Conservation (phyloP, 2,329 filamentous ascomycete genomes). For the Fusarium mangiferae region DNA sequence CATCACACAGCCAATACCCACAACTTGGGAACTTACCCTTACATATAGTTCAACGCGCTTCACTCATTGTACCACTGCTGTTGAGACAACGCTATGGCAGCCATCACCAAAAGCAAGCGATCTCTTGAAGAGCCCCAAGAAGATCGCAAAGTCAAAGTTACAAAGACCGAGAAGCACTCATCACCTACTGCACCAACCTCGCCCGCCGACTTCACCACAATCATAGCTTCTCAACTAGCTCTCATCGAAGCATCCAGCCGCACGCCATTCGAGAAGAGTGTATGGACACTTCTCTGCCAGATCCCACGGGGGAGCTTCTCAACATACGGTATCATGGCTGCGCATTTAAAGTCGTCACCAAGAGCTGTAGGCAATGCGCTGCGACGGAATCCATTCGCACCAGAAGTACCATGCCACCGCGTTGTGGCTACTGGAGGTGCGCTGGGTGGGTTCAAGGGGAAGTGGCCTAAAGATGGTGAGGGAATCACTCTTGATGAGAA, state of each 20-base stretch:
- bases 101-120: conserved; percentile 35
- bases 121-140: conserved; percentile 30
- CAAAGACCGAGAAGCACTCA: conserved; percentile 17
- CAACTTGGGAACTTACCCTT: background rate
- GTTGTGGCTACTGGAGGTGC: conserved; percentile 78
- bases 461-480: conserved; percentile 69
- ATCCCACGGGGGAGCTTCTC: conserved; percentile 80
- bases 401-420: conserved; percentile 82
- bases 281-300: conserved; percentile 79
- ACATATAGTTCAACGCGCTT: background rate
- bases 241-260: conserved; percentile 57
- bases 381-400: conserved; percentile 83
- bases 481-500: conserved; percentile 73
- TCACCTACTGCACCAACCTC: background rate
- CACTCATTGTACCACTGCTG: background rate
- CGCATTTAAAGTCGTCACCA: conserved; percentile 75
- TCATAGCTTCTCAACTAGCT: conserved; percentile 53
- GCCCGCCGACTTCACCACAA: background rate
- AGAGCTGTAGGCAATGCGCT: conserved; percentile 82
- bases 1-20: background rate
- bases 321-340: conserved; percentile 79
- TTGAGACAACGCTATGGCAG: conserved; percentile 18
- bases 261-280: conserved; percentile 68
- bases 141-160: conserved; percentile 20
- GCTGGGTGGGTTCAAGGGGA: conserved; percentile 78